Evolutionary conservation across 1,139 yeast species (phyloP), one percentile per base, ranked within the genome.

Genomic region (Lodderomyces metapsilosis): DNA sequence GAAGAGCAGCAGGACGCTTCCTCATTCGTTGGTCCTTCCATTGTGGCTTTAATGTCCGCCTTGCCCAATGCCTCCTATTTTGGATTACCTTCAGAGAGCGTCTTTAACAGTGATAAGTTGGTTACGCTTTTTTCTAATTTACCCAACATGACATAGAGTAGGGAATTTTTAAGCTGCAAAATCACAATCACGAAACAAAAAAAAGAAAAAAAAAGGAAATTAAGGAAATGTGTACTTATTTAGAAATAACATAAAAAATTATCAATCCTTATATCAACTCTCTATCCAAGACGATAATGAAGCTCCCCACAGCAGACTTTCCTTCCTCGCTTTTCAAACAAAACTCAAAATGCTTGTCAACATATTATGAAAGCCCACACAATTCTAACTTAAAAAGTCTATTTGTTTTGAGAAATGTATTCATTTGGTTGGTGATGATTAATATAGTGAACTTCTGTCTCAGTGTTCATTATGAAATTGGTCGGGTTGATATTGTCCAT

Each of bases 51-150:
- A 35, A 62, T 81, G 46, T 64, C 80, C 39, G 68, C 73, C 1
- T 62, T 81, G 39, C 87, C 87, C 3, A 72, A 71, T 49, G 68
- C 76, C 6, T 62, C 72, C 0, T 72, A 70, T 46, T 72, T 71
- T 52, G 76, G 76, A 3, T 60, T 62, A n/a, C 61, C 66, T 3
- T 51, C 62, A 2, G 74, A 69, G 24, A 65, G 64, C 47, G 66
- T 67, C 1, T 72, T 72, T 44, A 62, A 68, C 46, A 61, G 69
- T 43, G 63, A 59, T 8, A 71, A 70, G 45, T 56, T 72, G 44
- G 74, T 71, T 9, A 72, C 71, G 41, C 52, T 72, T 38, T 64
- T 72, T 43, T 64, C 66, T 24, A 63, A 66, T 44, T 52, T 68
- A 39, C 61, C 66, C 11, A 62, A 64, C 40, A 55, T 66, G 24